These are phyloP conservation scores for Vitis cinerea DNA, from an alignment of 164 flowering plant species.

Conservation along the genomic window DNA sequence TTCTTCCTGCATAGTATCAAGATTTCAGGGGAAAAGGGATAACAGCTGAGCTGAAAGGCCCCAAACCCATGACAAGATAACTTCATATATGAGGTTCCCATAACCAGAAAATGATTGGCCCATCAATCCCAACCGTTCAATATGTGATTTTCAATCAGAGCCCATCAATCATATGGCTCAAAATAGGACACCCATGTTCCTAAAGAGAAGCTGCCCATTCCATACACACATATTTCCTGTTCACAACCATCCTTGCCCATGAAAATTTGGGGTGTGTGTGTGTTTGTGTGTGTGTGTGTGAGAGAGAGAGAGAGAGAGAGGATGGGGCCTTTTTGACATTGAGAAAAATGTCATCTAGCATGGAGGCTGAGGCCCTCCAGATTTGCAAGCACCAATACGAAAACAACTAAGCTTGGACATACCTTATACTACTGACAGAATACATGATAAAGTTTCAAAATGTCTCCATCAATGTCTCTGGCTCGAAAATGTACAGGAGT, in stretches of 20 bases:
- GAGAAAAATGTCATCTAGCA: constrained; percentile 21
- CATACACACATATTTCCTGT: background rate
- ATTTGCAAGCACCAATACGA: constrained; percentile 24
- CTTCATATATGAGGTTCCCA: too few relatives aligned
- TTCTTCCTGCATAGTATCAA: too few relatives aligned
- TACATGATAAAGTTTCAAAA: constrained; percentile 9
- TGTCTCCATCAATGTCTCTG: constrained; percentile 21
- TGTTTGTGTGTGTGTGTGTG: background rate
- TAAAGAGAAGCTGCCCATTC: background rate
- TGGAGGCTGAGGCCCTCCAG: constrained; percentile 19
- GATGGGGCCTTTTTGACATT: constrained; percentile 21
- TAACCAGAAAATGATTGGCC: too few relatives aligned
- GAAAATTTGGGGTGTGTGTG: background rate
- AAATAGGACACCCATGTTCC: background rate
- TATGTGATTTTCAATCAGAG: too few relatives aligned
- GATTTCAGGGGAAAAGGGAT: too few relatives aligned
- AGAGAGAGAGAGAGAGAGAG: constrained; percentile 12
- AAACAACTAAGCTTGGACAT: constrained; percentile 36
- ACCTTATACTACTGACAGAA: constrained; percentile 16
- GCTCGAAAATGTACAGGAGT: constrained; percentile 24
- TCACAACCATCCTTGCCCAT: constrained; percentile 6
- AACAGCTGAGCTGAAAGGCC: too few relatives aligned
- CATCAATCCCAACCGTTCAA: too few relatives aligned
- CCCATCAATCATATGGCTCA: too few relatives aligned
- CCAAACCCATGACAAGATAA: too few relatives aligned